Base-by-base conservation (phyloP, 2,329 filamentous ascomycete species). In the Epicoccum sorghinum region DNA sequence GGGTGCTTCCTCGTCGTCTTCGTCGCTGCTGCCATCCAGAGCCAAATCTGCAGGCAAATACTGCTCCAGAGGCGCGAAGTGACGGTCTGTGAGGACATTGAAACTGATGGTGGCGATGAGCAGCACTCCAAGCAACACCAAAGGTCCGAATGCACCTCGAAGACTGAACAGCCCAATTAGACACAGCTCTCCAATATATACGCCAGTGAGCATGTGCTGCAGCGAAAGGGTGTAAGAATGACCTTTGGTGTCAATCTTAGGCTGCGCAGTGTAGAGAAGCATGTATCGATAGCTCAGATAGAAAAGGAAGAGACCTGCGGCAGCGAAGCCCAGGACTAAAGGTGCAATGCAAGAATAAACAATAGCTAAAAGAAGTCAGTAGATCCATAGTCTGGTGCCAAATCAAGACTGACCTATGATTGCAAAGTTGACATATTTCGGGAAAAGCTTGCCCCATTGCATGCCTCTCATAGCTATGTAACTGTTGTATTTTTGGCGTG, bases 281-380 rank as follows among this genome's bases (percentile, higher is more conserved):
- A 96, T 96, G 81, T 98, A 96, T 14, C 90, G 86, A 81, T 91
- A 96, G 42, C 92, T 90, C 47, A 93, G 79, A 72, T 96, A 96
- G 75, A 96, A 93, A 37, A 95, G 79, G 22, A 82, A 85, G 55
- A 97, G 83, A 25, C 91, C 92, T 35, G 90, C 81, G 1, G 88
- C 86, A 1, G 91, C 90, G 67, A 96, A 97, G 4, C 87, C 85
- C 10, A 96, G 82, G 48, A 96, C 87, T 9, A 97, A 78, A 0
- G 93, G 93, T 2, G 92, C 90, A 65, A 97, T 96, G 59, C 87
- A 88, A 2, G 91, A 88, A 70, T 97, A 97, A 29, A 87, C 89
- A 58, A 97, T 88, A 36, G 90, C 90, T 89, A 44, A 58, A 46
- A 18, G 27, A 4, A 32, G 41, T 70, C 12, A 70, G 58, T 49